Evolutionary conservation across 2,329 filamentous ascomycete genomes (phyloP).

Genomic region (Apiospora rasikravindrae): DNA sequence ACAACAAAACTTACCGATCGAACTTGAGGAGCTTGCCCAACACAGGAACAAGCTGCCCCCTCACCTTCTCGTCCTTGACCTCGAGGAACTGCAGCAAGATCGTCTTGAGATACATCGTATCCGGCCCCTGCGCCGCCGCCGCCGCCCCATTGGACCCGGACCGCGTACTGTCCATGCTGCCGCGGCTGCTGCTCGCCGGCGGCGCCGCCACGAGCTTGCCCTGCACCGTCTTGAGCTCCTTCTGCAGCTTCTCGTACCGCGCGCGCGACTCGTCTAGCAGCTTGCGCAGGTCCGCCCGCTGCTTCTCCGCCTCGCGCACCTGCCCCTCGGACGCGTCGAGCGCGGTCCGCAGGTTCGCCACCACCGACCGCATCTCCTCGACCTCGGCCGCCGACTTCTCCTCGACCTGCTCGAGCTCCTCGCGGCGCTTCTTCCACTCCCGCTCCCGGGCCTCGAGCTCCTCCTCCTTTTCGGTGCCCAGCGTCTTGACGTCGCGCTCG

Average conservation of each 20-base stretch:
- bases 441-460: conserved; percentile 76
- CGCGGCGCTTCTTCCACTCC: conserved; percentile 74
- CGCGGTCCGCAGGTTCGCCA: conserved; percentile 77
- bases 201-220: conserved; percentile 44
- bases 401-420: conserved; percentile 76
- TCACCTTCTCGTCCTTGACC: conserved; percentile 77
- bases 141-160: conserved; percentile 43
- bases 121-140: conserved; percentile 37
- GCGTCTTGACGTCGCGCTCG: conserved; percentile 75
- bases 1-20: conserved; percentile 63
- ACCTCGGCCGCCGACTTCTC: conserved; percentile 75
- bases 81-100: conserved; percentile 82
- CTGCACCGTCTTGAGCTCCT: conserved; percentile 63
- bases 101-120: conserved; percentile 76
- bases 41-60: conserved; percentile 78
- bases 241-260: conserved; percentile 80
- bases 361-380: conserved; percentile 75
- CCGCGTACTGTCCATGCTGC: conserved; percentile 53
- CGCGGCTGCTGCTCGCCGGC: conserved; percentile 43
- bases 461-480: conserved; percentile 77
- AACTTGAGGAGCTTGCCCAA: conserved; percentile 78
- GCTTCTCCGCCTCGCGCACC: conserved; percentile 81
- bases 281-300: conserved; percentile 75
- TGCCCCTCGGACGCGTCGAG: conserved; percentile 89
- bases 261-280: conserved; percentile 78